A percentile compares a stretch with the other conserved stretches of the same genome.
Conservation (phyloP, 116 monocot genomes). For the Cymodocea nodosa region DNA sequence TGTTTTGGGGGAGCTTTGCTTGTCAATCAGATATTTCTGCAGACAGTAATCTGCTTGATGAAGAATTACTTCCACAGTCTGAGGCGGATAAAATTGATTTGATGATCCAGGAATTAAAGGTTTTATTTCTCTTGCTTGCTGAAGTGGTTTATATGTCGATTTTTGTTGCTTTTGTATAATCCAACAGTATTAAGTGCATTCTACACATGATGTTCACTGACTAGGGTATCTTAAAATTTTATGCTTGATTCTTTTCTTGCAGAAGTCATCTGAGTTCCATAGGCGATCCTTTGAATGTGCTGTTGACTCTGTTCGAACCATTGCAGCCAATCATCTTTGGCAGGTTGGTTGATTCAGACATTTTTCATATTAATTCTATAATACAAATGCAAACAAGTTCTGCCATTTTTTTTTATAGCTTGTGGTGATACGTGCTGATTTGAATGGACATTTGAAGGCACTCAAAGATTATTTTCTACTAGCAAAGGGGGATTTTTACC, state of each 20-base stretch:
- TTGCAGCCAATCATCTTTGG: slow-evolving; percentile 98
- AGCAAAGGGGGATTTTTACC: slow-evolving; percentile 98
- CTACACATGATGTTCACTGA: background rate
- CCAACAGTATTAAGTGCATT: background rate
- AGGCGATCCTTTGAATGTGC: slow-evolving; percentile 78
- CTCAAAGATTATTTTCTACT: slow-evolving; percentile 98
- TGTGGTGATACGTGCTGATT: slow-evolving; percentile 85
- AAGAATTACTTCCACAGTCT: slow-evolving; percentile 74
- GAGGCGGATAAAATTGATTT: slow-evolving; percentile 83
- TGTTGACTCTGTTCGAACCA: slow-evolving; percentile 62
- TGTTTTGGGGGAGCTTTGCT: slow-evolving; percentile 20
- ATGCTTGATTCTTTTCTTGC: slow-evolving; percentile 9
- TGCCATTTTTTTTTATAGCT: slow-evolving; percentile 38
- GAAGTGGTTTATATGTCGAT: background rate
- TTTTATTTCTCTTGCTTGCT: slow-evolving; percentile 12
- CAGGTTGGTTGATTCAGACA: slow-evolving; percentile 35
- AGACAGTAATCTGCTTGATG: slow-evolving; percentile 19
- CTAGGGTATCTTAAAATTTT: slow-evolving; percentile 2
- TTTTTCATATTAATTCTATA: background rate
- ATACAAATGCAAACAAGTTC: background rate
- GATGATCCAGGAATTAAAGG: slow-evolving; percentile 91
- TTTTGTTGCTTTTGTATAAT: background rate
- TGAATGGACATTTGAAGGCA: slow-evolving; percentile 94
- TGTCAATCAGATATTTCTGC: slow-evolving; percentile 27
- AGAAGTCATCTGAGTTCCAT: slow-evolving; percentile 83